Evolutionary conservation across 257 asterid species (phyloP), one percentile per base, ranked within the genome.

Genomic region (Jacaranda copaia): DNA sequence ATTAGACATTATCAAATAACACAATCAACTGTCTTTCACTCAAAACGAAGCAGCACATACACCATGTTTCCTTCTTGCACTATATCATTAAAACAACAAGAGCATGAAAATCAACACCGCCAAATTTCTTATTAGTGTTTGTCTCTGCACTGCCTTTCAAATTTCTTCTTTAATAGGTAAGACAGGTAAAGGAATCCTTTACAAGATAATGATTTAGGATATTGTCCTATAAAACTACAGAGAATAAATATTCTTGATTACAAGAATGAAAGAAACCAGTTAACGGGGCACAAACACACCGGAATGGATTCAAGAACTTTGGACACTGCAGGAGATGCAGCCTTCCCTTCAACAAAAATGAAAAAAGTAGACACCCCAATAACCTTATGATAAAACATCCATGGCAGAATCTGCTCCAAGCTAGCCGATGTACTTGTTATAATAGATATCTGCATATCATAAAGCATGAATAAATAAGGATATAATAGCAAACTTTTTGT

Each of bases 321-420:
- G 32, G 97, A 87, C 56, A 89, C 93, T 51, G 89, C 70, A 71
- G 89, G 90, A 70, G 97, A 79, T 56, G 96, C 96, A 57, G 98
- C 94, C 80, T 88, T 91, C 68, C 98, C 96, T 82, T 91, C 97
- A 52, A 91, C 97, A 74, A 93, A 93, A 59, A 91, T 81, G 81
- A 90, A 88, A 84, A 93, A 91, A 2, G 83, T 88, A 10, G 96
- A 77, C 38, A 92, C 90, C 42, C 98, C 98, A 48, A 93, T 83
- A 71, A 90, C 91, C 77, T 93, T 93, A 75, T 93, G 98, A 84
- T 86, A 93, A 77, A 85, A 93, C 87, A 93, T 86, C 97, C 96
- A 92, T 0, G 96, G 98, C 18, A 93, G 82, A 55, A 85, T 90
- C 89, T 91, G 96, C 83, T 93, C 96, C 84, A 93, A 84, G 78